Base-by-base conservation (phyloP, 2,329 filamentous ascomycete species). In the Calycina herbarum region DNA sequence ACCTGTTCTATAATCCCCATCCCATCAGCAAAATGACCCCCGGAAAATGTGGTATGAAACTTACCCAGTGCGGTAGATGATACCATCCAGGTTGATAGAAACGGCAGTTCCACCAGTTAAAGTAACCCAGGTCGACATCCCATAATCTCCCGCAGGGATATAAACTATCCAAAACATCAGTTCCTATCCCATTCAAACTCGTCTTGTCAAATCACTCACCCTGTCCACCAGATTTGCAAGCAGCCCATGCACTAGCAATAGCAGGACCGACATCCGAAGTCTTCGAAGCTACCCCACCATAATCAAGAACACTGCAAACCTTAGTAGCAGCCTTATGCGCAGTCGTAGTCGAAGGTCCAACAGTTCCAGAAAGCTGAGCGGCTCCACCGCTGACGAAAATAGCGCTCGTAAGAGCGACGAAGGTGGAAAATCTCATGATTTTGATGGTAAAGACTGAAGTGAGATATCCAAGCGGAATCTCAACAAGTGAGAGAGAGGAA, bases 11-110 rank as follows among this genome's bases (percentile, higher is more conserved):
- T 33, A 10, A 27, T 57, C 3, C 27, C 33, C 29, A 5, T 4
- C 29, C 15, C 40, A 31, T 62, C 33, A 33, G 40, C 11, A 31
- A 5, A n/a, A 45, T 29, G 27, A 7, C 2, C n/a, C 42, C 17
- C 13, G 24, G 29, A 17, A 29, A 57, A 11, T 13, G 27, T 38
- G 13, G 40, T 1, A 24, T n/a, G 2, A 15, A 45, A 17, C 62
- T 24, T 38, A 70, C 69, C 83, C 82, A 15, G 79, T 83, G 2
- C 83, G 79, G 70, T 82, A 82, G 64, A 86, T 82, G 29, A 77
- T 78, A 20, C 83, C 83, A 71, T 85, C 83, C 48, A 85, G 76
- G 67, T 83, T 82, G 35, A 85, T 75, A 0, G 82, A 82, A 76
- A 80, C 81, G 15, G 76, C 79, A 24, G 76, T 79, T 15, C 83